Evolutionary conservation across 306 rosid genomes (phyloP), one percentile per base, ranked within the genome.

Genomic region (Inga oerstediana): DNA sequence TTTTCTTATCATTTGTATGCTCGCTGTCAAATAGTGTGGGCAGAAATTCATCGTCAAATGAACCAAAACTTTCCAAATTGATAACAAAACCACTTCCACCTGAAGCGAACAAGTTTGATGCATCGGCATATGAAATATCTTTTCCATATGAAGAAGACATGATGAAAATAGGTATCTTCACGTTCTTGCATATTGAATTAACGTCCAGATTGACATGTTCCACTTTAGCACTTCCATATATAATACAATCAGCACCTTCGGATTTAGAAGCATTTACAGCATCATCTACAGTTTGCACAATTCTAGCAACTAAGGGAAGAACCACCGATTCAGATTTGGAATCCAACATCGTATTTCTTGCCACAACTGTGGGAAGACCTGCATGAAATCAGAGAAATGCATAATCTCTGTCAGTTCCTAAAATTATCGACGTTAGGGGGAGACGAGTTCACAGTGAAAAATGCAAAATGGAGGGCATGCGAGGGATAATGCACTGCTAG

Each of bases 351-450:
- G 99, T 92, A 76, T 87, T 92, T 74, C 99, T 92, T 15, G 99
- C 98, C 56, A 96, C 97, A 84, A 96, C 89, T 58, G 96, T 88
- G 27, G 99, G 99, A 89, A 94, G 97, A 65, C 98, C 99, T 96
- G 86, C 68, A 83, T 76, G 16, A 73, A 46, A 76, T 48, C 8
- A 59, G 35, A 61, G 81, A 81, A 84, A 74, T 59, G 44, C 32
- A 71, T 81, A 61, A 82, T 65, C 45, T 65, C 32, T 27, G 54
- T 62, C 45, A 7, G 24, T 34, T 41, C 64, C 66, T 10, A 62
- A 20, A 22, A 71, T 14, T 37, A 46, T 59, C 11, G 4, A 58
- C n/a, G 10, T 39, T 12, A 44, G 81, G 78, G 67, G n/a, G 3
- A 66, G 24, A 39, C 6, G 15, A 10, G 46, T 7, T 43, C 35